Evolutionary conservation across 768 basidiomycete genomes (phyloP).

Genomic region (Dacryopinax primogenitus): DNA sequence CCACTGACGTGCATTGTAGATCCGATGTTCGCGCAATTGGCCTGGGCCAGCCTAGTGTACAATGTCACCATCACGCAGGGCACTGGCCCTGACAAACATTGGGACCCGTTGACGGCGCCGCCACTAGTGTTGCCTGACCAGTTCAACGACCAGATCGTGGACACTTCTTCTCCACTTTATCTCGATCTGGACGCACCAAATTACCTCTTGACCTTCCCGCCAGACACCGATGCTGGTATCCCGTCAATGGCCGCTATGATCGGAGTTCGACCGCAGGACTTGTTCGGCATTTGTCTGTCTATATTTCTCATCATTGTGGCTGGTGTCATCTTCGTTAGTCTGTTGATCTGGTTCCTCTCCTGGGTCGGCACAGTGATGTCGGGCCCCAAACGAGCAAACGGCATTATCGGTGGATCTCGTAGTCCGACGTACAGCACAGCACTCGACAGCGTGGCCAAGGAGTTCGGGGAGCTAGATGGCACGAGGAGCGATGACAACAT

Average conservation of each 20-base stretch:
- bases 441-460: background rate
- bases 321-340: conserved; percentile 53
- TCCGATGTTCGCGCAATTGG: conserved; percentile 74
- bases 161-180: conserved; percentile 62
- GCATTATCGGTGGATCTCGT: background rate
- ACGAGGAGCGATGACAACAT: conserved; percentile 4
- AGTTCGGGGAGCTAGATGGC: background rate
- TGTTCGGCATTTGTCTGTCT: conserved; percentile 69
- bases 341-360: conserved; percentile 63
- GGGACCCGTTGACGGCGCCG: conserved; percentile 50
- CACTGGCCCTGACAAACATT: conserved; percentile 36
- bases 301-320: conserved; percentile 72
- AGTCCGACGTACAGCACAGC: conserved; percentile 1
- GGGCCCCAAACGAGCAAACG: background rate
- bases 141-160: conserved; percentile 60
- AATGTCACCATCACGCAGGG: conserved; percentile 60
- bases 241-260: conserved; percentile 71
- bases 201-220: conserved; percentile 55
- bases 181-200: conserved; percentile 58
- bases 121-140: conserved; percentile 51
- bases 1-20: conserved; percentile 35
- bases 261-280: conserved; percentile 67
- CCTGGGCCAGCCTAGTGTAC: conserved; percentile 69
- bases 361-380: conserved; percentile 26
- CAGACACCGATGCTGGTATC: conserved; percentile 48